Evolutionary conservation across 2,329 filamentous ascomycete species (phyloP).

Genomic region (Nemania sp.): DNA sequence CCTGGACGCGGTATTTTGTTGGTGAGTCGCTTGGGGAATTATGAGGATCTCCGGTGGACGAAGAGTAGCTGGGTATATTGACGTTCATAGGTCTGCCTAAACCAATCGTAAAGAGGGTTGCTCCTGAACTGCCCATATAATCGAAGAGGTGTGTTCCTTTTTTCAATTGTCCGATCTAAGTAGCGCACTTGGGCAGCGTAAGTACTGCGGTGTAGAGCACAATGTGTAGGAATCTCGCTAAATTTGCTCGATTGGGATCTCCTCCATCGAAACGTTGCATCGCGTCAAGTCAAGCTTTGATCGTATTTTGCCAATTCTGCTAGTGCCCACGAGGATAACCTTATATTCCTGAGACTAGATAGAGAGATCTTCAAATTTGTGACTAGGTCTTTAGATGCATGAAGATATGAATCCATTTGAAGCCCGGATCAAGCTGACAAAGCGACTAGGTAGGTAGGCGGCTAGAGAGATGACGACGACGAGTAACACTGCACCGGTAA

Average conservation of each 20-base stretch:
- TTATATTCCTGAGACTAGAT: not conserved
- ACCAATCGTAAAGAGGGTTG: not conserved
- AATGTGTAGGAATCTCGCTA: constrained; percentile 9
- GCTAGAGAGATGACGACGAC: constrained; percentile 3
- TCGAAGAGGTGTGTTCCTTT: not conserved
- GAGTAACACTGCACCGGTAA: constrained; percentile 5
- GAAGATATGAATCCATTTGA: not conserved
- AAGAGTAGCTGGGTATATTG: not conserved
- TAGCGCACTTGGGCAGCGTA: not conserved
- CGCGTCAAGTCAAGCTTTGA: not conserved
- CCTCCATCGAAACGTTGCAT: constrained; percentile 4
- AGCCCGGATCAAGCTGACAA: not conserved
- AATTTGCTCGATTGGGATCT: constrained; percentile 7
- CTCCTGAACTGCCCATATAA: not conserved
- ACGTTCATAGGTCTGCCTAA: not conserved
- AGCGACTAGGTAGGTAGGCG: not conserved
- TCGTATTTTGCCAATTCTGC: not conserved
- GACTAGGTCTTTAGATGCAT: not conserved
- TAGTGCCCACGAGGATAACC: not conserved
- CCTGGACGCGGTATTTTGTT: not conserved
- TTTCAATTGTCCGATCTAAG: not conserved
- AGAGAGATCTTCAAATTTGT: not conserved
- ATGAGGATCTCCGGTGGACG: not conserved
- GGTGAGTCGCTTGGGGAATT: not conserved
- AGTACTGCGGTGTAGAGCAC: not conserved